Evolutionary conservation across 495 filamentous ascomycete species (phyloP).

Genomic region (Neurospora sp.): DNA sequence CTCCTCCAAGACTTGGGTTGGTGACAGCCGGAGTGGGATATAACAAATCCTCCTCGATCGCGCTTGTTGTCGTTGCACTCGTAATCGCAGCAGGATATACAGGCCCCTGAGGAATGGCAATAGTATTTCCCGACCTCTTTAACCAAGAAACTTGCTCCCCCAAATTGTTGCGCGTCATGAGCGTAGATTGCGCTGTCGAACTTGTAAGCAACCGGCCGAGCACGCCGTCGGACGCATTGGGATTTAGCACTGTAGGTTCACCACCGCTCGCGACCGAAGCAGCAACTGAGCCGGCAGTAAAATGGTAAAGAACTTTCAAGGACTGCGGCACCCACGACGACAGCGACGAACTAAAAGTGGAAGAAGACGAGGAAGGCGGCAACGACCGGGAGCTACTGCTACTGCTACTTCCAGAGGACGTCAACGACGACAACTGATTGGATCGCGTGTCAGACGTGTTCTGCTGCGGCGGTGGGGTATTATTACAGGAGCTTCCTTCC

Average conservation of each 20-base stretch:
- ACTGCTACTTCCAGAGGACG: not conserved
- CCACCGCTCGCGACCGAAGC: not conserved
- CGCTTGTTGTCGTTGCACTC: not conserved
- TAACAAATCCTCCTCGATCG: not conserved
- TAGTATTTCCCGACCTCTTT: not conserved
- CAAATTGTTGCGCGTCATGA: constrained; percentile 49
- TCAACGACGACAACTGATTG: not conserved
- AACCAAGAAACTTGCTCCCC: constrained; percentile 14
- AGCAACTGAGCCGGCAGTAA: constrained; percentile 2
- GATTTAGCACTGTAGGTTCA: constrained; percentile 10
- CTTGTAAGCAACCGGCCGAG: constrained; percentile 15
- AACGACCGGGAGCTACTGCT: not conserved
- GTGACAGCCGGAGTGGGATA: not conserved
- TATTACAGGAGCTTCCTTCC: not conserved
- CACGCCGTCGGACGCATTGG: constrained; percentile 21
- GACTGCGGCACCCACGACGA: not conserved
- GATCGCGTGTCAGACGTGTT: not conserved
- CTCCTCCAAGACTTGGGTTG: not conserved
- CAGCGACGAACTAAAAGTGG: not conserved
- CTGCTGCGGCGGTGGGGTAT: not conserved
- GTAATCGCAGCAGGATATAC: not conserved
- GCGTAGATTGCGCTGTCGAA: not conserved
- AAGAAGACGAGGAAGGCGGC: not conserved
- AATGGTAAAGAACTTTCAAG: constrained; percentile 5
- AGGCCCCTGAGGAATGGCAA: not conserved